Evolutionary conservation across 129 eudicot species (phyloP).

Genomic region (Heracleum sosnowskyi): DNA sequence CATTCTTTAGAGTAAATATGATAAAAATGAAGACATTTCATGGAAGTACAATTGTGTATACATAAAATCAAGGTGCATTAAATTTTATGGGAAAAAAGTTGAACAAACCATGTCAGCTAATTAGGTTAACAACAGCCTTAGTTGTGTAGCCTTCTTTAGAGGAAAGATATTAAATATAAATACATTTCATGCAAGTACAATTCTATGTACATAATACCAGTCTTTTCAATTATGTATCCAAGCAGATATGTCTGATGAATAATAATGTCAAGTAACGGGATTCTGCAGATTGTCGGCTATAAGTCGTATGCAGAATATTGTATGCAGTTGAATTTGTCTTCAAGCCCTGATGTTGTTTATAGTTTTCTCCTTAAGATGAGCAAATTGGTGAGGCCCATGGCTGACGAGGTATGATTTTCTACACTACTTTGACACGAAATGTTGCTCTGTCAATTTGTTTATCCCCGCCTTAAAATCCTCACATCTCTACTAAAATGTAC

Average conservation of each 20-base stretch:
- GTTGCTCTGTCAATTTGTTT: neutral
- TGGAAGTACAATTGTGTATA: neutral
- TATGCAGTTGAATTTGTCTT: constrained; percentile 70
- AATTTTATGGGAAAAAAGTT: no score
- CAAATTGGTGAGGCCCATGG: constrained; percentile 64
- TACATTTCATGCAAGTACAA: neutral
- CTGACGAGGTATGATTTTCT: constrained; percentile 59
- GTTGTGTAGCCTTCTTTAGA: neutral
- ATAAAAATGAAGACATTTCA: neutral
- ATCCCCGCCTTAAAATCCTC: neutral
- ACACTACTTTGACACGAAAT: neutral
- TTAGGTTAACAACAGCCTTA: neutral
- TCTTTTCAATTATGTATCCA: neutral
- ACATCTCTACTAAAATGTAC: constrained; percentile 1
- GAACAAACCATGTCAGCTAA: neutral
- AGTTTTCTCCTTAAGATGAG: constrained; percentile 78
- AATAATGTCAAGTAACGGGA: constrained; percentile 9
- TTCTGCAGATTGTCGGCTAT: constrained; percentile 70
- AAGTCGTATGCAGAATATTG: constrained; percentile 83
- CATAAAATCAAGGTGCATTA: neutral
- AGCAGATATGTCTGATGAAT: neutral
- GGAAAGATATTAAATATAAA: neutral
- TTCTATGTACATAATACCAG: neutral
- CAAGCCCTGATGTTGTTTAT: constrained; percentile 67
- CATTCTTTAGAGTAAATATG: neutral